Evolutionary conservation across 192 early-diverging fungal genomes (phyloP).

Genomic region (Kickxella alabastrina): DNA sequence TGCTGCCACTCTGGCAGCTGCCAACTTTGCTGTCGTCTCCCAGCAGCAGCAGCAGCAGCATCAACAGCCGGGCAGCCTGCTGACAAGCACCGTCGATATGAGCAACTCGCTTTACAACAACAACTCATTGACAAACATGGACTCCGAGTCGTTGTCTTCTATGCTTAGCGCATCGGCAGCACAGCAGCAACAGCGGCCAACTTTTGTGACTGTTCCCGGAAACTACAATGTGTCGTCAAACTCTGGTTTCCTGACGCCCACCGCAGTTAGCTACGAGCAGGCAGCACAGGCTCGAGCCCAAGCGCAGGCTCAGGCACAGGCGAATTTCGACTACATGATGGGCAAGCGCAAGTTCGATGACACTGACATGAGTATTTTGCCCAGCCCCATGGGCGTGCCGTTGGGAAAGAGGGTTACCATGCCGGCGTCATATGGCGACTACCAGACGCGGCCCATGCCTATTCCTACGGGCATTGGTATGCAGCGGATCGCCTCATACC

Average conservation of each 20-base stretch:
- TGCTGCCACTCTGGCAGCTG: slow-evolving; percentile 11
- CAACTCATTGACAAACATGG: slow-evolving; percentile 6
- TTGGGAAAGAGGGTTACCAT: slow-evolving; percentile 44
- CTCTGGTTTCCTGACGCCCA: slow-evolving; percentile 7
- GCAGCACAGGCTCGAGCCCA: background rate
- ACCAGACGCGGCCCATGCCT: slow-evolving; percentile 9
- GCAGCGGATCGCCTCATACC: slow-evolving; percentile 44
- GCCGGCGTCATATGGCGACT: slow-evolving; percentile 25
- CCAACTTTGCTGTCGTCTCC: slow-evolving; percentile 1
- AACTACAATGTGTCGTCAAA: background rate
- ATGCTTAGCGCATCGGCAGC: slow-evolving; percentile 10
- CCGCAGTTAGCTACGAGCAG: slow-evolving; percentile 6
- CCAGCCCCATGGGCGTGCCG: slow-evolving; percentile 22
- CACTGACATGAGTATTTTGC: slow-evolving; percentile 1
- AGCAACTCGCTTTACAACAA: slow-evolving; percentile 8
- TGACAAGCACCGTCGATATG: slow-evolving; percentile 5
- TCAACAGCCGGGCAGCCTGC: slow-evolving; percentile 3
- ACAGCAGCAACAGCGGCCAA: slow-evolving; percentile 3
- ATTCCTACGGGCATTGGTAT: slow-evolving; percentile 16
- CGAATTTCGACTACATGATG: slow-evolving; percentile 5
- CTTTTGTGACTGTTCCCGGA: background rate
- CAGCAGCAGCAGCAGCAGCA: too few species aligned
- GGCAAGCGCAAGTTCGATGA: slow-evolving; percentile 33
- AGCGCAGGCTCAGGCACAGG: slow-evolving; percentile 1
- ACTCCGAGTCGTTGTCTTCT: slow-evolving; percentile 7